Evolutionary conservation across 352 stramenopile genomes (phyloP).

Genomic region (Phytophthora syringae): DNA sequence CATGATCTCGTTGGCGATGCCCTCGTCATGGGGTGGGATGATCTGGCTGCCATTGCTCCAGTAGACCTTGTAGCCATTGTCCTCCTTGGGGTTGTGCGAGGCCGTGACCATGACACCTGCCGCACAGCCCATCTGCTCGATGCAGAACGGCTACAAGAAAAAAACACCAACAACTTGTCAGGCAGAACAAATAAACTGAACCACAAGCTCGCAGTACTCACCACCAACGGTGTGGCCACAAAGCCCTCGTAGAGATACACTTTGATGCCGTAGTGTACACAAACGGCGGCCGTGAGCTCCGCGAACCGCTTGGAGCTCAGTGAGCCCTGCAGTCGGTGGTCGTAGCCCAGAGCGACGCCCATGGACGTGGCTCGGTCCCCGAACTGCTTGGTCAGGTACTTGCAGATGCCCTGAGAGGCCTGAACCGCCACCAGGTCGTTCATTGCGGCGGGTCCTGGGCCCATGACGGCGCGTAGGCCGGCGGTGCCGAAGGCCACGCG

Average conservation of each 20-base stretch:
- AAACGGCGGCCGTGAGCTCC: constrained; percentile 84
- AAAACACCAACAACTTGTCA: neutral
- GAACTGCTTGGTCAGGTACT: constrained; percentile 82
- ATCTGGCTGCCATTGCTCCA: constrained; percentile 97
- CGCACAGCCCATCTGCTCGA: constrained; percentile 80
- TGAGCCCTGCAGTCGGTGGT: constrained; percentile 81
- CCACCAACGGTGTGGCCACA: constrained; percentile 96
- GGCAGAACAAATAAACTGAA: neutral
- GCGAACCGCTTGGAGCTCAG: constrained; percentile 92
- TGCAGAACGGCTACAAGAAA: constrained; percentile 60
- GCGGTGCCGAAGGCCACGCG: constrained; percentile 94
- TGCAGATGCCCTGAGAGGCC: constrained; percentile 90
- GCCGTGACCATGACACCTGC: constrained; percentile 95
- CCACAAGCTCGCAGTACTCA: constrained; percentile 24
- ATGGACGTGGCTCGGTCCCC: constrained; percentile 75
- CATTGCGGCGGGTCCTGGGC: constrained; percentile 86
- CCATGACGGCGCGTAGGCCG: constrained; percentile 91
- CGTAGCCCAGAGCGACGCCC: constrained; percentile 91
- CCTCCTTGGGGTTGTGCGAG: constrained; percentile 98
- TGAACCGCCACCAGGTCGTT: constrained; percentile 95
- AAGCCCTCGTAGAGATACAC: constrained; percentile 92
- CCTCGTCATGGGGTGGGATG: constrained; percentile 94
- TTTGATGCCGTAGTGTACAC: constrained; percentile 80
- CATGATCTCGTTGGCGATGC: constrained; percentile 92
- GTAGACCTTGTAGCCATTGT: constrained; percentile 99